These are phyloP conservation scores for Fusarium sp. DNA, from an alignment of 2,329 filamentous ascomycete genomes.

Conservation along the genomic window DNA sequence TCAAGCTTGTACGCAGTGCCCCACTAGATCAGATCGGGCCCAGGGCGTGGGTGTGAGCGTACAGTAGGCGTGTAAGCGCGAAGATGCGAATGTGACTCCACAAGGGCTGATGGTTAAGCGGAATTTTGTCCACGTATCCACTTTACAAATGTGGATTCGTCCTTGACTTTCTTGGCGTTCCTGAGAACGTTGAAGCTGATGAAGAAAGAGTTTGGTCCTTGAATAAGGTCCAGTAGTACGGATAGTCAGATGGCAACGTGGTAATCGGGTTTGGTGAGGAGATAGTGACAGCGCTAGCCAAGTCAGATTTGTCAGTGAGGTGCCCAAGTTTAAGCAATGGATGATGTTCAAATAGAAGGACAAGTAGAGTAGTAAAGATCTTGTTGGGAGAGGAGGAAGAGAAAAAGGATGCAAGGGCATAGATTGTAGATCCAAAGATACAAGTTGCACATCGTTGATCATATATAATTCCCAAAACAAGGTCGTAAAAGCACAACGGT, in stretches of 20 bases:
- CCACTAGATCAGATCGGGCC: slow-evolving; percentile 47
- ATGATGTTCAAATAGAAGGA: neutral
- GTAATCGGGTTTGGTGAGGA: slow-evolving; percentile 25
- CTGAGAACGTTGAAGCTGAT: slow-evolving; percentile 32
- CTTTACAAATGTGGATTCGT: slow-evolving; percentile 29
- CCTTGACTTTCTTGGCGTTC: slow-evolving; percentile 42
- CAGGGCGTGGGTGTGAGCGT: slow-evolving; percentile 31
- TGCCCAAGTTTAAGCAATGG: neutral
- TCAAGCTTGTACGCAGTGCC: slow-evolving; percentile 42
- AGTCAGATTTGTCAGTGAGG: slow-evolving; percentile 26
- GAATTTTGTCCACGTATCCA: slow-evolving; percentile 46
- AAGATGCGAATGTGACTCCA: slow-evolving; percentile 44
- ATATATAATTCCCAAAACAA: slow-evolving; percentile 43
- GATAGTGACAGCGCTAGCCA: slow-evolving; percentile 27
- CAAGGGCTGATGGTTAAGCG: slow-evolving; percentile 43
- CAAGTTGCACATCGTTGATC: slow-evolving; percentile 37
- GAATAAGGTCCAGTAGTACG: slow-evolving; percentile 9
- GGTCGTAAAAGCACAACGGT: slow-evolving; percentile 34
- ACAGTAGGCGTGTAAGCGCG: slow-evolving; percentile 17
- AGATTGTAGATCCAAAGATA: slow-evolving; percentile 1
- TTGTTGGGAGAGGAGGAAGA: neutral
- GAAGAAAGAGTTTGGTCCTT: slow-evolving; percentile 28
- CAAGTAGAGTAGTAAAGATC: neutral
- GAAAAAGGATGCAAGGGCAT: slow-evolving; percentile 17
- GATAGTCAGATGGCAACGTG: slow-evolving; percentile 20